Evolutionary conservation across 163 green algal species (phyloP), one percentile per base, ranked within the genome.

Genomic region (Trebouxiophyceae sp.): DNA sequence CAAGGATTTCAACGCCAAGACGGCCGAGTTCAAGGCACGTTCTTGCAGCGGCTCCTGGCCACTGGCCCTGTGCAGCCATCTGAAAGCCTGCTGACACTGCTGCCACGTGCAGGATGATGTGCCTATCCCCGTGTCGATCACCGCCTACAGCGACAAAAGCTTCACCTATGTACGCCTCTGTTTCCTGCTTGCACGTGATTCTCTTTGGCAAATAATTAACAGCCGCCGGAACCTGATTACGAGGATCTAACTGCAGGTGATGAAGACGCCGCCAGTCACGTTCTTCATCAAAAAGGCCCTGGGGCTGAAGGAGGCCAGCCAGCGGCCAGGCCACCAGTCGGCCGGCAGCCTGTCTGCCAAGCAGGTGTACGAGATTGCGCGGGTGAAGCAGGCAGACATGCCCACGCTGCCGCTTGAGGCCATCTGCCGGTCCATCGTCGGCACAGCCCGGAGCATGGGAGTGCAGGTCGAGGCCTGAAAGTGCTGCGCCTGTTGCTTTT

Each of bases 1-100:
- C 83, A 97, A 97, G 66, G 91, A 97, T 39, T 97, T 96, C 74
- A 97, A 97, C 59, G 90, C 87, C 8, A 93, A 93, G 58, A 96
- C 91, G n/a, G 76, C 73, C 47, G 72, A 86, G 46, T 84, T 88
- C 62, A 87, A 89, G 74, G 84, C 88, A n/a, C 67, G 75, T 46
- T 5, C 50, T 26, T n/a, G n/a, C n/a, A n/a, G n/a, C n/a, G n/a
- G n/a, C 39, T 50, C 39, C 39, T 50, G 39, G 12, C 39, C 39
- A 12, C 39, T 50, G 12, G 12, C 19, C 19, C 39, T n/a, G 39
- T 50, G 39, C 39, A 50, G 39, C n/a, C n/a, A n/a, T n/a, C n/a
- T n/a, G n/a, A n/a, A n/a, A n/a, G n/a, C n/a, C n/a, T n/a, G n/a
- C n/a, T n/a, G n/a, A n/a, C n/a, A n/a, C n/a, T n/a, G n/a, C n/a